Conservation (phyloP, 495 filamentous ascomycete genomes). For the Bacidia gigantensis region DNA sequence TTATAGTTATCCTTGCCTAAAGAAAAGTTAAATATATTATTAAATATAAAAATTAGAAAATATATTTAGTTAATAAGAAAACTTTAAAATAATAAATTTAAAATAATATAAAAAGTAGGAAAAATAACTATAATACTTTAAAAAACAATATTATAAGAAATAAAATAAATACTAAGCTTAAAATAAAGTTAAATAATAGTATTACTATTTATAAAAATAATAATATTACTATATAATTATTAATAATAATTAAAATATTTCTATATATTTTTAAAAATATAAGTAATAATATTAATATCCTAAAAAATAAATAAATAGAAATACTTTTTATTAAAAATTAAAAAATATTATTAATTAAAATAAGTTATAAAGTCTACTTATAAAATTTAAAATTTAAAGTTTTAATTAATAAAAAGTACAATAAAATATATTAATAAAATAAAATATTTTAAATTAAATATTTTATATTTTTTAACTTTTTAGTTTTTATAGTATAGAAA, state of each 20-base stretch:
- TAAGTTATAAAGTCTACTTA: not conserved
- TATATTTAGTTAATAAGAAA: constrained; percentile 3
- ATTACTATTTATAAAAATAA: not conserved
- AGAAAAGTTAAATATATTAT: not conserved
- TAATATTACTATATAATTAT: not conserved
- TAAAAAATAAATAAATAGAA: not conserved
- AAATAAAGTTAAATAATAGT: not conserved
- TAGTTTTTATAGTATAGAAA: not conserved
- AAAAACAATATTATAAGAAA: not conserved
- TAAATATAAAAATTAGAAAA: constrained; percentile 1
- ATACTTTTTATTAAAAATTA: not conserved
- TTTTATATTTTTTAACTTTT: not conserved
- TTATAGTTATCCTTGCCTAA: constrained; percentile 5
- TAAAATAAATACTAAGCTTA: not conserved
- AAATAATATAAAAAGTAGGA: not conserved
- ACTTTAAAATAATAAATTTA: not conserved
- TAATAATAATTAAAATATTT: not conserved
- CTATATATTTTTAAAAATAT: not conserved
- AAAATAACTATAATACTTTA: not conserved
- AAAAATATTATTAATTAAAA: not conserved
- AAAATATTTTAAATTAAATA: not conserved
- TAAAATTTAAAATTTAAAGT: not conserved
- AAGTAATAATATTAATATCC: not conserved
- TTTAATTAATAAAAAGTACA: constrained; percentile 5
- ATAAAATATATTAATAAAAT: constrained; percentile 6